Conservation (phyloP, 305 asterid genomes). For the Fraxinus paxiana region DNA sequence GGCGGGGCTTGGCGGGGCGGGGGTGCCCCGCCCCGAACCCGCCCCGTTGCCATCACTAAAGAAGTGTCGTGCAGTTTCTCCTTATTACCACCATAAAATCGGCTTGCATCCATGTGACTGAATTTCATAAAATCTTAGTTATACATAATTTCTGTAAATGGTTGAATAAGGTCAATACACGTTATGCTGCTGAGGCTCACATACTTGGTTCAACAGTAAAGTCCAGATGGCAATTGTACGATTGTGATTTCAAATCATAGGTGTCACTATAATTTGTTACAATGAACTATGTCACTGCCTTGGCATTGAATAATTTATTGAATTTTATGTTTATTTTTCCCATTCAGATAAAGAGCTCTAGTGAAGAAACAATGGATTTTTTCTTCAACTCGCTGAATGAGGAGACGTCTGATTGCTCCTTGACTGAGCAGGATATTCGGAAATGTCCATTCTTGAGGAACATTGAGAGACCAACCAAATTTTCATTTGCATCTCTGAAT, state of each 20-base stretch:
- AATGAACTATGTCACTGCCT: background rate
- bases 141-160: background rate
- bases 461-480: slow-evolving; percentile 65
- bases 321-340: background rate
- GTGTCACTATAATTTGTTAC: background rate
- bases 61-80: background rate
- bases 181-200: background rate
- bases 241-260: background rate
- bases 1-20: too few species aligned
- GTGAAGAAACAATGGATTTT: slow-evolving; percentile 49
- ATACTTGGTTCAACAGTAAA: background rate
- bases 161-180: background rate
- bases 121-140: background rate
- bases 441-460: slow-evolving; percentile 83
- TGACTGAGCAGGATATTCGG: slow-evolving; percentile 43
- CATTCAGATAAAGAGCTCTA: slow-evolving; percentile 36
- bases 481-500: slow-evolving; percentile 51
- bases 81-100: background rate
- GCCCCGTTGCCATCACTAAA: too few species aligned
- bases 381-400: slow-evolving; percentile 41
- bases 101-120: background rate
- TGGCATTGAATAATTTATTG: background rate
- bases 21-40: too few species aligned
- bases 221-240: background rate
- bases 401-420: slow-evolving; percentile 51